phyloP scores from a whole-genome alignment of 192 early-diverging fungal genomes.

The Gaertneriomyces semiglobifer region DNA sequence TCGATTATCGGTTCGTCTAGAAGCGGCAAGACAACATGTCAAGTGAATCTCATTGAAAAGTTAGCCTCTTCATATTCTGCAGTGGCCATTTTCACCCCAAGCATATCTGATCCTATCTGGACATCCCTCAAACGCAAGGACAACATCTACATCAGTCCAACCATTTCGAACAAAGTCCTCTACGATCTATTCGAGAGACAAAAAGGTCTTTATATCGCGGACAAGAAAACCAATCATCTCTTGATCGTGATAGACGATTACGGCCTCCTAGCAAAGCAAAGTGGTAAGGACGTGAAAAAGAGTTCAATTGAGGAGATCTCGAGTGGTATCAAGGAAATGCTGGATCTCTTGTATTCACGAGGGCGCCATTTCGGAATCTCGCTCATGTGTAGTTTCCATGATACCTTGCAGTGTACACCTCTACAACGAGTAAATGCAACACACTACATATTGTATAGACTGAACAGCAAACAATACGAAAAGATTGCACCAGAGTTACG shows the following conservation, averaged over 20 bases:
- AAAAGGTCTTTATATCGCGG: too few relatives aligned
- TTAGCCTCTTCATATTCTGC: background rate
- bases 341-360: background rate
- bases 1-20: too few relatives aligned
- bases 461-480: too few relatives aligned
- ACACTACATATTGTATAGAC: background rate
- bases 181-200: too few relatives aligned
- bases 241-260: too few relatives aligned
- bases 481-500: too few relatives aligned
- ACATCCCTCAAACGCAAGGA: background rate
- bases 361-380: background rate
- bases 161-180: too few relatives aligned
- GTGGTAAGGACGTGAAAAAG: too few relatives aligned
- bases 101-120: background rate
- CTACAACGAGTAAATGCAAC: slow-evolving; percentile 4
- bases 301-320: too few relatives aligned
- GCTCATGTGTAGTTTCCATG: too few relatives aligned
- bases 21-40: background rate
- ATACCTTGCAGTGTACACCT: background rate
- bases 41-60: background rate
- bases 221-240: too few relatives aligned
- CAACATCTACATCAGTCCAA: background rate
- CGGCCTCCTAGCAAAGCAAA: too few relatives aligned
- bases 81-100: background rate
- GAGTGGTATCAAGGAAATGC: background rate